Evolutionary conservation across 2,329 filamentous ascomycete species (phyloP).

Genomic region (Hypoxylon sp.): DNA sequence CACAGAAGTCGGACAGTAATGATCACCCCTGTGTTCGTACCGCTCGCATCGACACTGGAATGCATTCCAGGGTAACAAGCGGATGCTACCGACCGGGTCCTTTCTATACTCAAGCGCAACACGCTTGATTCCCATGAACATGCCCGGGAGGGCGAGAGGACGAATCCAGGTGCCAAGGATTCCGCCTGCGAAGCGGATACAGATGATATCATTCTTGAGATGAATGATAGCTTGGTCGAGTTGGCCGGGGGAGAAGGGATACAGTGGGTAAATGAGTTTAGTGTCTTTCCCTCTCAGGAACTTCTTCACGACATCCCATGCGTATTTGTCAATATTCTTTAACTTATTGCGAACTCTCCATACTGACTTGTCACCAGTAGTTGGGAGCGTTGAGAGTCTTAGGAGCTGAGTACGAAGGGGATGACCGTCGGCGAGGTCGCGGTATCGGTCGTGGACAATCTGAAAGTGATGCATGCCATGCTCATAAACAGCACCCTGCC

Average conservation of each 20-base stretch:
- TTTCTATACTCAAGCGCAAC: constrained; percentile 35
- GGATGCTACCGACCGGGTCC: no score
- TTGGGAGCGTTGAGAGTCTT: background rate
- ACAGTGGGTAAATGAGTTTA: background rate
- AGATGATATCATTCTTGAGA: constrained; percentile 37
- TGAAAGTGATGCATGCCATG: constrained; percentile 46
- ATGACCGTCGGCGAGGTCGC: background rate
- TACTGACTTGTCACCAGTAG: constrained; percentile 38
- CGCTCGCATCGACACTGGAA: background rate
- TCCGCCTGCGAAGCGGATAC: constrained; percentile 6
- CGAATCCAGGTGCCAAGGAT: constrained; percentile 1
- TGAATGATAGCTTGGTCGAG: background rate
- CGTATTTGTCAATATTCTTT: constrained; percentile 3
- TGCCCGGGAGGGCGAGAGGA: background rate
- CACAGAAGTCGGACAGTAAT: background rate
- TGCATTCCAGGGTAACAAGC: no score
- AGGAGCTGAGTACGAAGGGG: background rate
- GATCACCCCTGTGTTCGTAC: background rate
- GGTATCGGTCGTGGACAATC: background rate
- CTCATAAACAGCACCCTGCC: constrained; percentile 27
- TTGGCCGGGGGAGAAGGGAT: background rate
- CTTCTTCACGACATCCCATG: constrained; percentile 5
- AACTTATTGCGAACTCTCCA: constrained; percentile 39
- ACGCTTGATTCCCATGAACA: constrained; percentile 32
- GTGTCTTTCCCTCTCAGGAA: background rate